These are phyloP conservation scores for Didymella keratinophila DNA, from an alignment of 2,329 filamentous ascomycete species.

Conservation along the genomic window DNA sequence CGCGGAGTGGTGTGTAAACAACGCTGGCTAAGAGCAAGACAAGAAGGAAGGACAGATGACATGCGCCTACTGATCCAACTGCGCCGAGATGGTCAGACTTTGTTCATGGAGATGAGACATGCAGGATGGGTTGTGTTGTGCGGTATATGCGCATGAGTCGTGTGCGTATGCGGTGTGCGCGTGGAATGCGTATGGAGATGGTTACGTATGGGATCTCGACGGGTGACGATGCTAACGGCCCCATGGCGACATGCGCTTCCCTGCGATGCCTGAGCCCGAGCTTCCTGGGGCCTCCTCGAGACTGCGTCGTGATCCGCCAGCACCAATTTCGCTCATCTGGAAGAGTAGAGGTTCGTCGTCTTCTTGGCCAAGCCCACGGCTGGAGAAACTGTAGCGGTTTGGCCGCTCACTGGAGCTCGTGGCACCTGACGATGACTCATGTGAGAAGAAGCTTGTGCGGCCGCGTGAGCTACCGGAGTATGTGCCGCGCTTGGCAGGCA, in stretches of 20 bases:
- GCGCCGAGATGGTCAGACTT: neutral
- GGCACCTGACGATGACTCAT: constrained; percentile 43
- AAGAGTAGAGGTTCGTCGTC: constrained; percentile 77
- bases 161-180: neutral
- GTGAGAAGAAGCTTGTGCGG: constrained; percentile 43
- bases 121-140: neutral
- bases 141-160: neutral
- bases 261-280: constrained; percentile 35
- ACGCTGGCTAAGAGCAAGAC: constrained; percentile 7
- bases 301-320: constrained; percentile 46
- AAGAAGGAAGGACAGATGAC: neutral
- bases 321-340: constrained; percentile 74
- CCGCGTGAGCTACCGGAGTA: constrained; percentile 37
- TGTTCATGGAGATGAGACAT: neutral
- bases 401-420: constrained; percentile 48
- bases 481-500: constrained; percentile 39
- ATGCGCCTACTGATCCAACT: neutral
- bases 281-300: constrained; percentile 48
- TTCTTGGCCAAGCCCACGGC: constrained; percentile 53
- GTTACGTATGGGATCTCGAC: neutral
- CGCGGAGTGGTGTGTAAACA: neutral
- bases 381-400: constrained; percentile 56
- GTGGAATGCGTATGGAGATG: neutral
- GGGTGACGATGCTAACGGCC: constrained; percentile 14
- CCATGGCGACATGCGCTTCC: constrained; percentile 41